phyloP scores from a whole-genome alignment of 306 rosid genomes.

The Casuarina equisetifolia region DNA sequence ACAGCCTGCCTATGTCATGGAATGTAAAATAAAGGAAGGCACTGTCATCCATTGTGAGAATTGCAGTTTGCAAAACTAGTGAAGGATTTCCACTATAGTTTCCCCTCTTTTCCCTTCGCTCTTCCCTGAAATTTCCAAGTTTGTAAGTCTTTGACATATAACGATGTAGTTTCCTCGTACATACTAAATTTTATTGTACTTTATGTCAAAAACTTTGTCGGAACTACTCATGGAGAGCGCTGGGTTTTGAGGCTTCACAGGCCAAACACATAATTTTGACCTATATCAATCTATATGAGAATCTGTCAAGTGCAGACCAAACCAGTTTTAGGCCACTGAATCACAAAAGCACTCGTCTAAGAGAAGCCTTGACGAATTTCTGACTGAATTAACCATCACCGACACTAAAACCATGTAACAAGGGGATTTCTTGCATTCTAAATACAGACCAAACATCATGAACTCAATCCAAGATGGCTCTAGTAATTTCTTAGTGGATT shows the following conservation, averaged over 20 bases:
- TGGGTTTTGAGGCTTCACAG: neutral
- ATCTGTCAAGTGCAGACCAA: neutral
- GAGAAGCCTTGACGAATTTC: neutral
- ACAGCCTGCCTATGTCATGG: neutral
- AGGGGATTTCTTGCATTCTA: neutral
- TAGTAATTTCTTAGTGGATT: neutral
- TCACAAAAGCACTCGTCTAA: neutral
- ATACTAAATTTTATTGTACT: too few relatives aligned
- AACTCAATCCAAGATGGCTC: neutral
- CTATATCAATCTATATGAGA: neutral
- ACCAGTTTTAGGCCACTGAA: neutral
- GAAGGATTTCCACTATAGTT: neutral
- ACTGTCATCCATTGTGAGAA: neutral
- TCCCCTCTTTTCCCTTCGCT: neutral
- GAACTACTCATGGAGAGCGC: neutral
- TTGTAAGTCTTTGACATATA: neutral
- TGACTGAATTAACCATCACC: neutral
- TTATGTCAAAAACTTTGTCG: too few relatives aligned
- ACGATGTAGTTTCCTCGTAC: too few relatives aligned
- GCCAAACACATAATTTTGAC: neutral
- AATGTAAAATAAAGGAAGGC: neutral
- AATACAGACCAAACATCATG: neutral
- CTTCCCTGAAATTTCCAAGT: neutral
- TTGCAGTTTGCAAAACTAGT: neutral
- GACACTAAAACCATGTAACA: neutral